Percentiles rank a stretch among this genome's conserved stretches.
Conservation (phyloP, 1,284 basidiomycete species). For the Hymenochaete sp. region DNA sequence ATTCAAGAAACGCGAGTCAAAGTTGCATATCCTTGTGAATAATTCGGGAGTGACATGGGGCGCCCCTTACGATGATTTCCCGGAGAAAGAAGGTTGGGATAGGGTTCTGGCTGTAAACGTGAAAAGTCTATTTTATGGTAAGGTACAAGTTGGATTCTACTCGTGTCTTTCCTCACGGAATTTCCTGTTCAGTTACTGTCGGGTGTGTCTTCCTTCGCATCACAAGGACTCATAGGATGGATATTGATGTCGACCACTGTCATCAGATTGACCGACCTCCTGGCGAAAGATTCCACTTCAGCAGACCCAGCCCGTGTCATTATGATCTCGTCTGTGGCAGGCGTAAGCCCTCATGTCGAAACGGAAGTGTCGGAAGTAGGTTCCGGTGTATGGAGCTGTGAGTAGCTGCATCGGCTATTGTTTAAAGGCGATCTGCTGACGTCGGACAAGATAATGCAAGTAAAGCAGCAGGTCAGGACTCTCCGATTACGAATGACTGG, state of each 20-base stretch:
- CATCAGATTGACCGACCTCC: slow-evolving; percentile 48
- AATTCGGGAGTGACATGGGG: slow-evolving; percentile 81
- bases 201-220: too few species aligned
- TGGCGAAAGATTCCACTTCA: slow-evolving; percentile 59
- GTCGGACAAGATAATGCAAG: slow-evolving; percentile 55
- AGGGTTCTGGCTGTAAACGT: slow-evolving; percentile 72
- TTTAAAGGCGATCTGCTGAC: neutral
- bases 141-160: too few species aligned
- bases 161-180: too few species aligned
- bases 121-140: slow-evolving; percentile 74
- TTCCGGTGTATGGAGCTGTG: slow-evolving; percentile 75
- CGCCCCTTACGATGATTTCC: slow-evolving; percentile 62
- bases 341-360: slow-evolving; percentile 44
- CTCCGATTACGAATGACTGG: neutral
- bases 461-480: slow-evolving; percentile 56
- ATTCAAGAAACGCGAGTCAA: slow-evolving; percentile 59
- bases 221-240: neutral
- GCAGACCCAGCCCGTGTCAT: slow-evolving; percentile 68
- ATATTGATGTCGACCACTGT: neutral
- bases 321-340: slow-evolving; percentile 73
- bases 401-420: slow-evolving; percentile 26
- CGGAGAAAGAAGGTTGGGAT: slow-evolving; percentile 80
- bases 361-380: slow-evolving; percentile 45
- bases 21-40: slow-evolving; percentile 73
- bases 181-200: too few species aligned